phyloP scores from a whole-genome alignment of 768 basidiomycete genomes.

The Cantharellus cinnabarinus region DNA sequence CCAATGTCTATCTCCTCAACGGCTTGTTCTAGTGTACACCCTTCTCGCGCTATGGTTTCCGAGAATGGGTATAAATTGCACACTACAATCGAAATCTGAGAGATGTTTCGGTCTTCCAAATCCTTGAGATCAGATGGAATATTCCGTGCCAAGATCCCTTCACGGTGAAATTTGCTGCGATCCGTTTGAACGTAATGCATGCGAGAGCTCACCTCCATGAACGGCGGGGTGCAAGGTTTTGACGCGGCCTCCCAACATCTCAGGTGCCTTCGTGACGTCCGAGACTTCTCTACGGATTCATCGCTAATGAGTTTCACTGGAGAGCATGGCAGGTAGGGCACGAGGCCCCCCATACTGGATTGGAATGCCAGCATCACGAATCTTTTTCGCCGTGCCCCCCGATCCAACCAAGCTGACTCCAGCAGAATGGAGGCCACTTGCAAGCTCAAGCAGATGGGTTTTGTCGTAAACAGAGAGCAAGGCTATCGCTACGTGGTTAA shows the following conservation, averaged over 20 bases:
- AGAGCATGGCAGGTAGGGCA: neutral
- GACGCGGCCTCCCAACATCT: slow-evolving; percentile 96
- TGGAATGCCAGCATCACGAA: slow-evolving; percentile 76
- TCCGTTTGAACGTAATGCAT: neutral
- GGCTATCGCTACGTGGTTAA: slow-evolving; percentile 24
- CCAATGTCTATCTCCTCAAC: slow-evolving; percentile 99
- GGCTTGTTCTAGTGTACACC: slow-evolving; percentile 77
- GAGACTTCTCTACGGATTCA: slow-evolving; percentile 63
- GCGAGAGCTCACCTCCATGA: slow-evolving; percentile 57
- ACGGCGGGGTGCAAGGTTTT: slow-evolving; percentile 97
- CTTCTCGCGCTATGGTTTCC: slow-evolving; percentile 68
- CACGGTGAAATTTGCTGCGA: neutral
- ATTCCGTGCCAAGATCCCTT: slow-evolving; percentile 84
- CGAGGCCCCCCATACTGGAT: slow-evolving; percentile 52
- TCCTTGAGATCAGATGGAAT: slow-evolving; percentile 83
- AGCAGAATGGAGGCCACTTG: slow-evolving; percentile 55
- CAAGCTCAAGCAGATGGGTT: slow-evolving; percentile 69
- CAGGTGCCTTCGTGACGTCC: slow-evolving; percentile 90
- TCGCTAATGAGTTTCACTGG: neutral
- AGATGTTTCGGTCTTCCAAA: slow-evolving; percentile 61
- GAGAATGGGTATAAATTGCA: slow-evolving; percentile 99
- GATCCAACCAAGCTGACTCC: slow-evolving; percentile 85
- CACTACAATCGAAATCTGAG: slow-evolving; percentile 88
- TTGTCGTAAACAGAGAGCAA: slow-evolving; percentile 96
- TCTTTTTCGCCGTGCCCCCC: slow-evolving; percentile 94